phyloP scores from a whole-genome alignment of 345 rosid genomes.

The Stellera chamaejasme region DNA sequence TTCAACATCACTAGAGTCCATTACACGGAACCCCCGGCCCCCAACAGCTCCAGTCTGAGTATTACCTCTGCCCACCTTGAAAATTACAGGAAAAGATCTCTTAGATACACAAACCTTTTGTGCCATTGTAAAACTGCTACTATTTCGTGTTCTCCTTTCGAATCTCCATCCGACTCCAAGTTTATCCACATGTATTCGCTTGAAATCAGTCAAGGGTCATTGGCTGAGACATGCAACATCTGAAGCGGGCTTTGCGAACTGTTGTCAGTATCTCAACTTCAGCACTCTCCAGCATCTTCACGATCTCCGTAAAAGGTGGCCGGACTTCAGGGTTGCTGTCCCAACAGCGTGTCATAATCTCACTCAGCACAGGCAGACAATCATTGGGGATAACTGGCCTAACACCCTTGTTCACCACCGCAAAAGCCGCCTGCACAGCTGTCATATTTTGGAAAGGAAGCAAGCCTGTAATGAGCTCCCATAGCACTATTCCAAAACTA shows the following conservation, averaged over 20 bases:
- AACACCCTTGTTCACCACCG: conserved; percentile 43
- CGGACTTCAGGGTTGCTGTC: conserved; percentile 39
- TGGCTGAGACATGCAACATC: conserved; percentile 42
- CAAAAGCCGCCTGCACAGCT: conserved; percentile 51
- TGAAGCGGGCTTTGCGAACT: conserved; percentile 42
- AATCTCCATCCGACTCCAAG: too few species aligned
- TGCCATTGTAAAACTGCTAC: too few species aligned
- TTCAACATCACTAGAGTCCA: too few species aligned
- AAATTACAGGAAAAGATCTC: too few species aligned
- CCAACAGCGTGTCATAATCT: conserved; percentile 47
- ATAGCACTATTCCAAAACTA: conserved; percentile 51
- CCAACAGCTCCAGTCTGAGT: too few species aligned
- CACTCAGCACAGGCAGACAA: conserved; percentile 34
- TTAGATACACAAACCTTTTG: too few species aligned
- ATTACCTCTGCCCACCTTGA: too few species aligned
- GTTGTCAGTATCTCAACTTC: conserved; percentile 39
- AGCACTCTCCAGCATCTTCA: conserved; percentile 39
- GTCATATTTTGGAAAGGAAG: conserved; percentile 51
- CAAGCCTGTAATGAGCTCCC: conserved; percentile 45
- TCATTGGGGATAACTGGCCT: conserved; percentile 45
- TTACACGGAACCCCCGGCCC: too few species aligned
- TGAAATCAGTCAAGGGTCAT: conserved; percentile 29
- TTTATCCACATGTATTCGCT: too few species aligned
- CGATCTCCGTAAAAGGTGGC: conserved; percentile 38
- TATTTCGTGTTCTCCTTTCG: too few species aligned